These are phyloP conservation scores for Hypoxylon rickii DNA, from an alignment of 495 filamentous ascomycete species.

Conservation along the genomic window DNA sequence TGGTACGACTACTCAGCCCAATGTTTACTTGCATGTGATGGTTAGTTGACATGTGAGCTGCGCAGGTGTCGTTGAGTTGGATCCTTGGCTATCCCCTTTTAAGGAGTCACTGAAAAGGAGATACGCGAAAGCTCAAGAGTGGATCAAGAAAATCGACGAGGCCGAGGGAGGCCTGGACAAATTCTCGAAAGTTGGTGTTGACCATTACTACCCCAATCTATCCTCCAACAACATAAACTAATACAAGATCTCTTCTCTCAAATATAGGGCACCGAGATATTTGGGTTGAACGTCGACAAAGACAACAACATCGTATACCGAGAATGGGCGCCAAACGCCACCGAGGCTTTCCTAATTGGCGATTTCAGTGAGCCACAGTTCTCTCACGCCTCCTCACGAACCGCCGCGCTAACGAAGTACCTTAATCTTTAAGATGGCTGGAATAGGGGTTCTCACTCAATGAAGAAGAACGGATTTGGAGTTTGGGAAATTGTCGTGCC, in stretches of 20 bases:
- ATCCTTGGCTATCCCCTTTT: slow-evolving; percentile 90
- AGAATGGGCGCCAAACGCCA: slow-evolving; percentile 95
- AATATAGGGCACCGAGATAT: slow-evolving; percentile 77
- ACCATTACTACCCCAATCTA: not conserved
- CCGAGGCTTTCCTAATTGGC: slow-evolving; percentile 83
- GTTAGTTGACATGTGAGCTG: slow-evolving; percentile 26
- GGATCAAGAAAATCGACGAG: slow-evolving; percentile 82
- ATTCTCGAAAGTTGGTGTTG: slow-evolving; percentile 74
- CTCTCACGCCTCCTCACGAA: not conserved
- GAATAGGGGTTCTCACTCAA: slow-evolving; percentile 78
- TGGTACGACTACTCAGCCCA: slow-evolving; percentile 46
- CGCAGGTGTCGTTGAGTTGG: slow-evolving; percentile 81
- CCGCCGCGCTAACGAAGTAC: slow-evolving; percentile 9
- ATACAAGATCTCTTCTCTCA: slow-evolving; percentile 13
- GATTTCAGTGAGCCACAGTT: slow-evolving; percentile 75
- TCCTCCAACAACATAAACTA: not conserved
- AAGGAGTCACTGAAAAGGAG: slow-evolving; percentile 73
- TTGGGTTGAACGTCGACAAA: slow-evolving; percentile 76
- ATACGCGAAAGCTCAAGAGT: slow-evolving; percentile 80
- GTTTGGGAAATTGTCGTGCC: slow-evolving; percentile 84
- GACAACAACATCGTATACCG: slow-evolving; percentile 88
- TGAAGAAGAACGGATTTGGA: slow-evolving; percentile 85
- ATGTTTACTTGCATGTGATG: not conserved
- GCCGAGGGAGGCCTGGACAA: slow-evolving; percentile 89
- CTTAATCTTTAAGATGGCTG: slow-evolving; percentile 83